Conservation (phyloP, 441 rosid species). For the Eruca vesicaria region DNA sequence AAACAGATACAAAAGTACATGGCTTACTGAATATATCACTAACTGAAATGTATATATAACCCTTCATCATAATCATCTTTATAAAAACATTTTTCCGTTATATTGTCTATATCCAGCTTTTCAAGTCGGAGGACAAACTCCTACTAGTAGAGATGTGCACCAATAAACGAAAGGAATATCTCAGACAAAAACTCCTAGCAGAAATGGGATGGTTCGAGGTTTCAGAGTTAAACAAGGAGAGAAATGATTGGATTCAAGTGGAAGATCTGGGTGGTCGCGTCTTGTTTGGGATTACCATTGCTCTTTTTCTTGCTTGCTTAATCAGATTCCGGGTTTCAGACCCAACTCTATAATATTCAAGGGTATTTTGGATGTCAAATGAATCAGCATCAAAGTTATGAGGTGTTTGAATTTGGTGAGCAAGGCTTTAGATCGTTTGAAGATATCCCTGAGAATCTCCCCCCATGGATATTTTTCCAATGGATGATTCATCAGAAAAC, state of each 20-base stretch:
- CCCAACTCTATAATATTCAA: conserved; percentile 4
- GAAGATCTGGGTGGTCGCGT: not conserved
- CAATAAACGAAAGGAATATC: not conserved
- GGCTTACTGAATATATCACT: too few species aligned
- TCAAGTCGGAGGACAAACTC: not conserved
- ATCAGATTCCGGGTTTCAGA: conserved; percentile 9
- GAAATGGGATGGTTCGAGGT: conserved; percentile 4
- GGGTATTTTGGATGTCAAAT: not conserved
- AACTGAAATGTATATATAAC: too few species aligned
- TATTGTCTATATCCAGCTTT: not conserved
- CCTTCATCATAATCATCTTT: too few species aligned
- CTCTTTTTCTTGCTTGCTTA: conserved; percentile 13
- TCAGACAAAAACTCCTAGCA: not conserved
- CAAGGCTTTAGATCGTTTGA: not conserved
- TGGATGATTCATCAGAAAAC: not conserved
- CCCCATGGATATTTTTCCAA: not conserved
- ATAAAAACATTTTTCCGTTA: not conserved
- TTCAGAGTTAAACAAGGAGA: conserved; percentile 13
- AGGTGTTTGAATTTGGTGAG: not conserved
- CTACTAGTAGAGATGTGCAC: not conserved
- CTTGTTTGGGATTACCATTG: conserved; percentile 2
- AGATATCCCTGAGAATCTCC: not conserved
- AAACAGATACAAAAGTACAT: too few species aligned
- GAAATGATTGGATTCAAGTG: conserved; percentile 15
- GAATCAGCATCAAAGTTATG: not conserved